Evolutionary conservation across 768 basidiomycete genomes (phyloP).

Genomic region (Hericium alpestre): DNA sequence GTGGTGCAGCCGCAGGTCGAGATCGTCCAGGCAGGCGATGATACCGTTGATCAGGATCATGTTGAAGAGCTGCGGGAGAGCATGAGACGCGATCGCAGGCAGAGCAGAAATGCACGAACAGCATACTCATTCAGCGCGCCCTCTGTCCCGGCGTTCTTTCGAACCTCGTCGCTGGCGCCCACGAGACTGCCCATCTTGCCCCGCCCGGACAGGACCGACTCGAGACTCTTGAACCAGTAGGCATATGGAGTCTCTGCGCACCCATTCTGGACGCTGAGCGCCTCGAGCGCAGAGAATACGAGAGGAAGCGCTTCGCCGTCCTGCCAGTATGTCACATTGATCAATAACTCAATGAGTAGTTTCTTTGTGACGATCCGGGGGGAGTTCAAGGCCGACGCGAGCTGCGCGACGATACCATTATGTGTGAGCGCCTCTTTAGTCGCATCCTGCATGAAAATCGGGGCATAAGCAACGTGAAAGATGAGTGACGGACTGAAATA

Average conservation of each 20-base stretch:
- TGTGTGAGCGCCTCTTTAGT: constrained; percentile 67
- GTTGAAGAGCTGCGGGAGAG: constrained; percentile 45
- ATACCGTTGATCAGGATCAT: constrained; percentile 64
- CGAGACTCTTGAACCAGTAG: constrained; percentile 84
- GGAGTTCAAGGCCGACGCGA: constrained; percentile 75
- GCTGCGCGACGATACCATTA: constrained; percentile 62
- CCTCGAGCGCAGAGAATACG: constrained; percentile 68
- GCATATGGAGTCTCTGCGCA: constrained; percentile 56
- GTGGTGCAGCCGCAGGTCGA: constrained; percentile 78
- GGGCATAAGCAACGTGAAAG: too few relatives aligned
- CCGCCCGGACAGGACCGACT: constrained; percentile 64
- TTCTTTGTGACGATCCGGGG: constrained; percentile 72
- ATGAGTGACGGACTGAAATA: constrained; percentile 13
- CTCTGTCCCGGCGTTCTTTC: constrained; percentile 53
- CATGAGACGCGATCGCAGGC: neutral
- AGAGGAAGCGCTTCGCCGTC: constrained; percentile 46
- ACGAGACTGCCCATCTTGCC: constrained; percentile 94
- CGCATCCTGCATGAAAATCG: constrained; percentile 25
- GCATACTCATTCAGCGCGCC: constrained; percentile 76
- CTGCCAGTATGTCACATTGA: constrained; percentile 56
- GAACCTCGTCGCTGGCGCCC: constrained; percentile 87
- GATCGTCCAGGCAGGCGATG: constrained; percentile 55
- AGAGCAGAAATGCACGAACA: constrained; percentile 35
- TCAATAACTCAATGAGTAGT: constrained; percentile 67
- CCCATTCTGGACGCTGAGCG: constrained; percentile 55